These are phyloP conservation scores for Drechmeria coniospora DNA, from an alignment of 2,329 filamentous ascomycete genomes.

Conservation along the genomic window DNA sequence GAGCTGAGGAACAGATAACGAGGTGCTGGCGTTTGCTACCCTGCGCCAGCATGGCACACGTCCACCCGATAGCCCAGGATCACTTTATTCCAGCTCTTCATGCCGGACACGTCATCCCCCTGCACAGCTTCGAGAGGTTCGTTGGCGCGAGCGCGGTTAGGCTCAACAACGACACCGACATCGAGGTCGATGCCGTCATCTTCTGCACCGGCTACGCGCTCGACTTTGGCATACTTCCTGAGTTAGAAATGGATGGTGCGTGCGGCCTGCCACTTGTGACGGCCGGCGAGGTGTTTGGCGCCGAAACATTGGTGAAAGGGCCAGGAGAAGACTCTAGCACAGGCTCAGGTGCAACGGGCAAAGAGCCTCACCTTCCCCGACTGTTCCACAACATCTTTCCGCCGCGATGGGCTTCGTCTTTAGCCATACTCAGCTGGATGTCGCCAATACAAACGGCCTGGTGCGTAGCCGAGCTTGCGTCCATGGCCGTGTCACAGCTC, in stretches of 20 bases:
- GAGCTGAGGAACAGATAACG: neutral
- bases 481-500: conserved; percentile 23
- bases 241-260: conserved; percentile 2
- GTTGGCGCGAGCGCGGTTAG: conserved; percentile 7
- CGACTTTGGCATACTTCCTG: conserved; percentile 10
- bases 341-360: conserved; percentile 5
- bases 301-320: neutral
- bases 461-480: conserved; percentile 20
- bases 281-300: neutral
- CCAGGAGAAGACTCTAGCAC: conserved; percentile 3
- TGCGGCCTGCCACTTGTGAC: neutral
- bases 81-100: neutral
- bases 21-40: neutral
- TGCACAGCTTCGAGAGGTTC: conserved; percentile 3
- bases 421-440: conserved; percentile 22
- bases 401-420: conserved; percentile 20
- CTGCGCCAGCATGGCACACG: neutral
- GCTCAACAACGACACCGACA: conserved; percentile 12
- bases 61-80: neutral
- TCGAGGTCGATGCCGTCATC: conserved; percentile 17
- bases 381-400: conserved; percentile 27
- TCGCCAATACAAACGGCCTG: conserved; percentile 15
- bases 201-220: conserved; percentile 20
- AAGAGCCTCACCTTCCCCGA: conserved; percentile 9
- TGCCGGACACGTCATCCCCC: neutral